Conservation (phyloP, 306 rosid species). For the Prunus armeniaca region DNA sequence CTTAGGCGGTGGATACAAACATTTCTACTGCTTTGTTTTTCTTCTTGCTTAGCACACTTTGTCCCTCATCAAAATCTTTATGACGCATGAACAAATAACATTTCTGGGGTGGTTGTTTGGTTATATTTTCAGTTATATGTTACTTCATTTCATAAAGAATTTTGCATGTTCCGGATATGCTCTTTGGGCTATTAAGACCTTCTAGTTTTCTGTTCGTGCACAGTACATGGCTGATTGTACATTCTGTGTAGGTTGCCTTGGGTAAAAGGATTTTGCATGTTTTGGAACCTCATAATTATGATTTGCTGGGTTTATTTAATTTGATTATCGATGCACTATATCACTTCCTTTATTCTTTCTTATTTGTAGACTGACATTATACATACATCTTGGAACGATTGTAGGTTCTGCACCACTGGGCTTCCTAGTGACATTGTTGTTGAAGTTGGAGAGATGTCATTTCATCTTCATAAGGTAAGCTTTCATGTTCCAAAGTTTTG, state of each 20-base stretch:
- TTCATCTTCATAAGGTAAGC: slow-evolving; percentile 94
- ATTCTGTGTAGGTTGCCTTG: background rate
- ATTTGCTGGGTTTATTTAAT: background rate
- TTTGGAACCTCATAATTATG: background rate
- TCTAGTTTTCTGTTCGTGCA: background rate
- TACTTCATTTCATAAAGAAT: background rate
- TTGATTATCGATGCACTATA: background rate
- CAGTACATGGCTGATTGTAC: background rate
- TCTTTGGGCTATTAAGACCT: background rate
- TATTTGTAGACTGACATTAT: background rate
- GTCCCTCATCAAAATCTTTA: background rate
- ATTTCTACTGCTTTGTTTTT: background rate
- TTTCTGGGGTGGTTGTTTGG: background rate
- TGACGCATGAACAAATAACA: background rate
- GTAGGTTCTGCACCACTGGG: slow-evolving; percentile 96
- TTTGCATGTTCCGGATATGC: background rate
- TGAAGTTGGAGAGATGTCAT: slow-evolving; percentile 94
- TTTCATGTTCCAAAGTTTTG: background rate
- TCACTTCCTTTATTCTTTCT: background rate
- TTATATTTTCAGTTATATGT: background rate
- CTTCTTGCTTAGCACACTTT: background rate
- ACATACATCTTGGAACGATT: slow-evolving; percentile 1
- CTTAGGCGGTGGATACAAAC: background rate
- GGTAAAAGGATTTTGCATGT: background rate
- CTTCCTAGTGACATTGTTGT: slow-evolving; percentile 92